Evolutionary conservation across 441 rosid genomes (phyloP), one percentile per base, ranked within the genome.

Genomic region (Metrosideros polymorpha): DNA sequence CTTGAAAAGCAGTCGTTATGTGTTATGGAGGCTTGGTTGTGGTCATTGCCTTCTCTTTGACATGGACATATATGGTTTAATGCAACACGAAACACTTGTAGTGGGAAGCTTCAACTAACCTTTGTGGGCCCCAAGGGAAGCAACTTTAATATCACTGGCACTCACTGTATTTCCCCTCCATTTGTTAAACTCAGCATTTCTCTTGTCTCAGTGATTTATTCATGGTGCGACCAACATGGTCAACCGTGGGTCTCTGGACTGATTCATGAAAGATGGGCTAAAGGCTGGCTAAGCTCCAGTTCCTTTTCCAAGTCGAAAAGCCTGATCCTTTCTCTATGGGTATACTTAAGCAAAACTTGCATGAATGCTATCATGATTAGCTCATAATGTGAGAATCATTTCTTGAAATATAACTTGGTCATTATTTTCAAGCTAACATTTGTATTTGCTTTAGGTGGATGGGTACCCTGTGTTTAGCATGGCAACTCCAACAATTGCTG

Each of bases 401-500:
- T 22, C 49, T 51, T 54, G 54, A 50, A 55, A 56, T 76, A 84
- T 30, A 86, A 82, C 50, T 59, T 56, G 42, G 24, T 3, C 51
- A 55, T 42, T 56, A 6, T 85, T 85, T 83, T 54, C 59, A 50
- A 56, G 83, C 55, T 52, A n/a, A 55, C 47, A 75, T 61, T 63
- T 88, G 61, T 82, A 51, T 93, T 85, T 89, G 86, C 84, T 88
- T 90, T 94, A 98, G 99, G 99, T 96, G 86, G 98, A 95, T 89
- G 95, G 95, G 87, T 94, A 94, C 87, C 99, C 99, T 83, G 98
- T 96, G 87, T 98, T 95, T 90, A 98, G 99, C 92, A 97, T 98
- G 99, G 99, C 99, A 85, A 95, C 99, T 89, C 99, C 99, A 88
- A 95, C 97, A 87, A 94, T 94, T 86, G 85, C 92, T 42, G 99